A percentile compares a stretch with the other conserved stretches of the same genome.
These are phyloP conservation scores for Crepidotus variabilis DNA, from an alignment of 768 basidiomycete genomes.

Conservation along the genomic window DNA sequence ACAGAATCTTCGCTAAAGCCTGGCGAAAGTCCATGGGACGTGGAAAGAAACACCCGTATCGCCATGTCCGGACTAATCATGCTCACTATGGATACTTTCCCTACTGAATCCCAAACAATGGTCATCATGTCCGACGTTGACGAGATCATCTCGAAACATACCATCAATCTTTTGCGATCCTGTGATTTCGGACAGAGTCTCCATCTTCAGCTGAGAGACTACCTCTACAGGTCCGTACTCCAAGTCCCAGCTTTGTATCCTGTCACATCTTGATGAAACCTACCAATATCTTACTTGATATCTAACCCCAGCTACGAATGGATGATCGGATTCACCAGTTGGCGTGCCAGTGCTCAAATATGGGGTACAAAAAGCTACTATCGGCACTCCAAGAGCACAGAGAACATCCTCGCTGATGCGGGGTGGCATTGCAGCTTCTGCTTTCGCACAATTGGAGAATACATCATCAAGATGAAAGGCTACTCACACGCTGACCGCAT, in stretches of 20 bases:
- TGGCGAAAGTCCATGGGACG: slow-evolving; percentile 45
- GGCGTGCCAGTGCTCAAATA: slow-evolving; percentile 51
- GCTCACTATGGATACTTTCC: slow-evolving; percentile 27
- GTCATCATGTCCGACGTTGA: slow-evolving; percentile 19
- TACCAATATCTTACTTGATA: slow-evolving; percentile 30
- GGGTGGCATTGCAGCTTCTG: slow-evolving; percentile 72
- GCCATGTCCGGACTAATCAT: slow-evolving; percentile 47
- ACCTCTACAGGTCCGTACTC: too few relatives aligned
- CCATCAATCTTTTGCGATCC: too few relatives aligned
- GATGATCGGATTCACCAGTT: slow-evolving; percentile 42
- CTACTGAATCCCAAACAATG: slow-evolving; percentile 30
- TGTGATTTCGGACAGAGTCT: too few relatives aligned
- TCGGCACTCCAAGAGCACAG: slow-evolving; percentile 44
- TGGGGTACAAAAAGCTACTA: slow-evolving; percentile 42
- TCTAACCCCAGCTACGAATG: too few relatives aligned
- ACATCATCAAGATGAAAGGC: slow-evolving; percentile 54
- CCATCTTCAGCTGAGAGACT: too few relatives aligned
- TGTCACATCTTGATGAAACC: slow-evolving; percentile 33
- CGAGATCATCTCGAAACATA: too few relatives aligned
- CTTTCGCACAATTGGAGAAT: slow-evolving; percentile 57
- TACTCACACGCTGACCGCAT: slow-evolving; percentile 64
- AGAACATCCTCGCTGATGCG: slow-evolving; percentile 50
- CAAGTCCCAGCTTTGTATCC: slow-evolving; percentile 56
- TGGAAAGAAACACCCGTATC: slow-evolving; percentile 44
- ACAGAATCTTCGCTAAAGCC: slow-evolving; percentile 37